phyloP scores from a whole-genome alignment of 805 yeast species.

The Priceomyces fermenticarens region DNA sequence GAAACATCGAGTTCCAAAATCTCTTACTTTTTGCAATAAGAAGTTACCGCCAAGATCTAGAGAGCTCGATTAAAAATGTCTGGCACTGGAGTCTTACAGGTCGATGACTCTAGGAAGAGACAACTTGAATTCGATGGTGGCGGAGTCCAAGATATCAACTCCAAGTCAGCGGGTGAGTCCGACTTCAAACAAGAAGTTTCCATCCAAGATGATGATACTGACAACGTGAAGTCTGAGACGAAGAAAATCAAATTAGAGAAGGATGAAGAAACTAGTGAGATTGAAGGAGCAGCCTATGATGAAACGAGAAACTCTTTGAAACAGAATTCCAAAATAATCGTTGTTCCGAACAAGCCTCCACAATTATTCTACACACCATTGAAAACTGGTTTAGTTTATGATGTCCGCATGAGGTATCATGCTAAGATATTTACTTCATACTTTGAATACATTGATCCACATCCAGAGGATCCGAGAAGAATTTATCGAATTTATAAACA shows the following conservation, averaged over 20 bases:
- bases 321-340: slow-evolving; percentile 16
- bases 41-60: too few species aligned
- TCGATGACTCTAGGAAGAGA: background rate
- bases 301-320: background rate
- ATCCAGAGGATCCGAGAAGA: slow-evolving; percentile 97
- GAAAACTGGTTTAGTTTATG: slow-evolving; percentile 94
- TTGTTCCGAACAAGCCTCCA: slow-evolving; percentile 62
- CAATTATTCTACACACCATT: slow-evolving; percentile 67
- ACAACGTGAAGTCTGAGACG: background rate
- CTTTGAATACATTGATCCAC: slow-evolving; percentile 94
- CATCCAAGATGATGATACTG: background rate
- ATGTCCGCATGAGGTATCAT: slow-evolving; percentile 96
- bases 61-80: background rate
- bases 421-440: slow-evolving; percentile 91
- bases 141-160: background rate
- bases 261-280: background rate
- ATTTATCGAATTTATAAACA: slow-evolving; percentile 91
- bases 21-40: too few species aligned
- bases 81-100: background rate
- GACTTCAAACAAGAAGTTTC: background rate
- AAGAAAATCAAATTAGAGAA: slow-evolving; percentile 12
- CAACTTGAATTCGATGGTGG: background rate
- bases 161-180: background rate
- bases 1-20: too few species aligned
- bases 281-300: background rate